phyloP scores from a whole-genome alignment of 176 grass and related monocot species.

The Juncus effusus region DNA sequence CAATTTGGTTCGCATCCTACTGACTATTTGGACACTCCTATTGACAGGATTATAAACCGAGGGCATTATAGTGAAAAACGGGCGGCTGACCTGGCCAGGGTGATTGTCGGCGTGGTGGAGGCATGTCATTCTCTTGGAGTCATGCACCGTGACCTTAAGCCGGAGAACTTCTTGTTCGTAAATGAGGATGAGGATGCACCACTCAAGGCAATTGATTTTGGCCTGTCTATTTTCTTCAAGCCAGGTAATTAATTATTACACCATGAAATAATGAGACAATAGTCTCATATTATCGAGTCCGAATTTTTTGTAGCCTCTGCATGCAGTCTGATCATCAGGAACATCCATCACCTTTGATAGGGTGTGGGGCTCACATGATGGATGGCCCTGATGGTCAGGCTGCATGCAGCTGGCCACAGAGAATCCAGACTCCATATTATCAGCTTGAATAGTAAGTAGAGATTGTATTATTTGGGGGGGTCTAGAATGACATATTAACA shows the following conservation, averaged over 20 bases:
- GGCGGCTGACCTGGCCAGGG: conserved; percentile 21
- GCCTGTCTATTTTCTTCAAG: conserved; percentile 29
- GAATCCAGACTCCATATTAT: neutral
- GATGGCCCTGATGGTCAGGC: no score
- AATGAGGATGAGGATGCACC: conserved; percentile 27
- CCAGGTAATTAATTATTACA: conserved; percentile 11
- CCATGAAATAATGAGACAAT: no score
- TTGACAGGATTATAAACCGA: conserved; percentile 29
- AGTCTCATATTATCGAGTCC: neutral
- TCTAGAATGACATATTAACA: no score
- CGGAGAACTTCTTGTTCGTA: conserved; percentile 30
- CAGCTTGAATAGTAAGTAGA: no score
- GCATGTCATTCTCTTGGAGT: conserved; percentile 29
- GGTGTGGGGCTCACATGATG: no score
- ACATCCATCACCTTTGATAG: no score
- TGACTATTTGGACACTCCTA: no score
- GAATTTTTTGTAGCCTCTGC: neutral
- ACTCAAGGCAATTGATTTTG: conserved; percentile 26
- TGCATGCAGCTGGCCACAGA: neutral
- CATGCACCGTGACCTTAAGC: conserved; percentile 27
- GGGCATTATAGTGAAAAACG: conserved; percentile 29
- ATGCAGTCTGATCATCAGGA: no score
- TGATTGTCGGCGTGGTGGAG: conserved; percentile 30
- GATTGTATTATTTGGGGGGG: no score
- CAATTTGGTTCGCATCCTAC: no score